Conservation (phyloP, 2,329 filamentous ascomycete genomes). For the Colletotrichum sidae region DNA sequence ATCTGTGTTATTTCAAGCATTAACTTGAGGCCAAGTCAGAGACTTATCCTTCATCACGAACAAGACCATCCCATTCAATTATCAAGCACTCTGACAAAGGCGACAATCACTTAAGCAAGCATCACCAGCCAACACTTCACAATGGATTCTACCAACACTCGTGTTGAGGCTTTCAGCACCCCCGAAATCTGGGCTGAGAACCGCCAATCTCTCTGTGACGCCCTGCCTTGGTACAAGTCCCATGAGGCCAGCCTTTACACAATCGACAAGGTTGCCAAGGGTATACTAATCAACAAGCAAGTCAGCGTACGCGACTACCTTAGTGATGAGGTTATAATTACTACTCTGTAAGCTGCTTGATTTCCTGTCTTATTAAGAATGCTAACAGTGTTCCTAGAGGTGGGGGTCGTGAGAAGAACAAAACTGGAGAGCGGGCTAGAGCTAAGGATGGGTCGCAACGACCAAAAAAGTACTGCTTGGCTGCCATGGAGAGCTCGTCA, state of each 20-base stretch:
- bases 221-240: constrained; percentile 70
- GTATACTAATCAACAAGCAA: constrained; percentile 70
- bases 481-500: constrained; percentile 57
- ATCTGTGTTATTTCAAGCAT: too few relatives aligned
- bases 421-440: constrained; percentile 56
- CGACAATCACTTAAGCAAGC: neutral
- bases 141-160: neutral
- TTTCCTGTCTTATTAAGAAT: neutral
- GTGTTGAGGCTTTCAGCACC: neutral
- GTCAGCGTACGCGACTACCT: constrained; percentile 67
- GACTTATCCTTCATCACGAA: too few relatives aligned
- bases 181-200: constrained; percentile 64
- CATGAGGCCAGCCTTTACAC: constrained; percentile 71
- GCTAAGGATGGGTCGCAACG: constrained; percentile 55
- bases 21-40: too few relatives aligned
- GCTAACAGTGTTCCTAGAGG: constrained; percentile 54
- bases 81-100: too few relatives aligned
- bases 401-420: constrained; percentile 62
- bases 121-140: neutral
- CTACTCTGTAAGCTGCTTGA: constrained; percentile 63
- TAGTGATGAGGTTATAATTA: constrained; percentile 71
- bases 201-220: constrained; percentile 72
- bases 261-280: constrained; percentile 59
- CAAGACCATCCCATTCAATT: too few relatives aligned
- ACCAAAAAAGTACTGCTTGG: constrained; percentile 47